phyloP scores from a whole-genome alignment of 148 eudicot genomes.

The Fagopyrum esculentum region DNA sequence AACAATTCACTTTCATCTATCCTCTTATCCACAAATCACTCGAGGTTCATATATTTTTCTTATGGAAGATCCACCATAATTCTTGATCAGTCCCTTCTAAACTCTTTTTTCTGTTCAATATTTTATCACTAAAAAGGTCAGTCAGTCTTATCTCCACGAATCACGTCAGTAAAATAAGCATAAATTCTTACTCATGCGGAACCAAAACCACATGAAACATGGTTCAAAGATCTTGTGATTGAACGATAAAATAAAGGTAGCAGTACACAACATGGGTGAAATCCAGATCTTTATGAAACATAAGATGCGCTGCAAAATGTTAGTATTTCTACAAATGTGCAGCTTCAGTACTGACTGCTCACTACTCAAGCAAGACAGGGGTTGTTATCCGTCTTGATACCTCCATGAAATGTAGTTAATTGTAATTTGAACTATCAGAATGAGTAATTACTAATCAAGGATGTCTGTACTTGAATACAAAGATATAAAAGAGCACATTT shows the following conservation, averaged over 20 bases:
- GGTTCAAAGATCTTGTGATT: neutral
- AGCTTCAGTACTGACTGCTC: neutral
- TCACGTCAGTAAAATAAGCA: neutral
- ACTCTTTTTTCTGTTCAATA: neutral
- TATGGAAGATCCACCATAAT: neutral
- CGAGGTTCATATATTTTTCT: neutral
- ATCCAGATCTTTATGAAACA: neutral
- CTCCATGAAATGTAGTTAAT: too few species aligned
- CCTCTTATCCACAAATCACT: neutral
- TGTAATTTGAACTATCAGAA: neutral
- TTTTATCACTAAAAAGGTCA: neutral
- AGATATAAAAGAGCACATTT: neutral
- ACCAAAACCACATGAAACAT: neutral
- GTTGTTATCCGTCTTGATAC: too few species aligned
- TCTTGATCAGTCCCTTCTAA: neutral
- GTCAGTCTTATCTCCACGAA: neutral
- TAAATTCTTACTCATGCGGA: neutral
- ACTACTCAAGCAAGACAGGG: neutral
- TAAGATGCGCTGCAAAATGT: neutral
- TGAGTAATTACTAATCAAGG: neutral
- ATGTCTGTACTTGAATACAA: neutral
- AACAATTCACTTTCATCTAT: too few species aligned
- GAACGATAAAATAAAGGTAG: neutral
- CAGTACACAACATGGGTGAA: neutral
- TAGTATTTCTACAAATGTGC: neutral